These are phyloP conservation scores for Erysiphe neolycopersici DNA, from an alignment of 2,329 filamentous ascomycete genomes.

Conservation along the genomic window DNA sequence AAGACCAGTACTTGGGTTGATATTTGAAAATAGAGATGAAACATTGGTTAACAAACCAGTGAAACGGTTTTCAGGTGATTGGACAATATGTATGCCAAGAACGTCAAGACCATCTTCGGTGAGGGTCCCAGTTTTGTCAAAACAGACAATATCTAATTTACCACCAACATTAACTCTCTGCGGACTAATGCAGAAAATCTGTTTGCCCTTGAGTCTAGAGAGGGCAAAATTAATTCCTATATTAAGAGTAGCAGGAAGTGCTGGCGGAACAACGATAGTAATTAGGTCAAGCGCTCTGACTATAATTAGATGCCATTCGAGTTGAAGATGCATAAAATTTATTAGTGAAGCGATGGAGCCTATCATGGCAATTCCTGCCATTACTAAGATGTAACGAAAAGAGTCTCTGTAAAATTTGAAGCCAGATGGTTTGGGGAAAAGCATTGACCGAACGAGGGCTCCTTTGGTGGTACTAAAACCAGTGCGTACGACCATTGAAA, in stretches of 20 bases:
- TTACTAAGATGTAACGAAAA: conserved; percentile 92
- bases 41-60: conserved; percentile 48
- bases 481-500: conserved; percentile 78
- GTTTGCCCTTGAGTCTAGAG: conserved; percentile 56
- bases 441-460: conserved; percentile 83
- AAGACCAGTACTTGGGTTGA: conserved; percentile 28
- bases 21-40: conserved; percentile 25
- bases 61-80: conserved; percentile 34
- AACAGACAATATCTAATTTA: conserved; percentile 87
- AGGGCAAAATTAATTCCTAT: conserved; percentile 94
- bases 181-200: conserved; percentile 94
- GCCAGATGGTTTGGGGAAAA: conserved; percentile 91
- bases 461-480: conserved; percentile 97
- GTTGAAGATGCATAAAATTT: conserved; percentile 66
- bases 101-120: conserved; percentile 93
- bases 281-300: conserved; percentile 83
- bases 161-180: conserved; percentile 92
- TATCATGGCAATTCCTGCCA: conserved; percentile 61
- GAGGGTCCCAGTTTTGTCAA: conserved; percentile 95
- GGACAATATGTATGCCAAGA: conserved; percentile 59
- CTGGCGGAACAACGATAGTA: conserved; percentile 90
- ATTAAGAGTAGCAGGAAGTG: conserved; percentile 75
- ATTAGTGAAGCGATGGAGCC: conserved; percentile 79
- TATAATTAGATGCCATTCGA: conserved; percentile 76
- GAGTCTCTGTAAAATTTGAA: conserved; percentile 98